These are phyloP conservation scores for Hypoxylon sp. DNA, from an alignment of 2,329 filamentous ascomycete species.

Conservation along the genomic window DNA sequence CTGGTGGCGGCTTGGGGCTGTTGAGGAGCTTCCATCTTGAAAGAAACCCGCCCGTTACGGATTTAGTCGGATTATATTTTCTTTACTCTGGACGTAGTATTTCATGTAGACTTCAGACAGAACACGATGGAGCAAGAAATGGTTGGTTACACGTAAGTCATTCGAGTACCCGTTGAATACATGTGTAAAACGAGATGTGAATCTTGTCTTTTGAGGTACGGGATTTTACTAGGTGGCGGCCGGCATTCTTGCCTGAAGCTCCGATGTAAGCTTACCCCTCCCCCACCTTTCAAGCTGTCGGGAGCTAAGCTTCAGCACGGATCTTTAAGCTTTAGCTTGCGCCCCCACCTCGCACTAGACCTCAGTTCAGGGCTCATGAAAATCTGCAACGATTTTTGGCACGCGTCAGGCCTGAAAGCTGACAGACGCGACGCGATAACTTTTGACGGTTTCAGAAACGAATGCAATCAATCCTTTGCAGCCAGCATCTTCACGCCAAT, in stretches of 20 bases:
- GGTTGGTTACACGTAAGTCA: not conserved
- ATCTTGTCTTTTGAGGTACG: too few relatives aligned
- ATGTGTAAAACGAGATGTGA: not conserved
- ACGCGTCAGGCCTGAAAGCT: not conserved
- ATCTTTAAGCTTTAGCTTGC: not conserved
- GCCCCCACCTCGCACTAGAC: not conserved
- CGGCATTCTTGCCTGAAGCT: slow-evolving; percentile 12
- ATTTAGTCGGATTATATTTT: not conserved
- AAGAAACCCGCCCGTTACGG: not conserved
- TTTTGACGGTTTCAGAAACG: not conserved
- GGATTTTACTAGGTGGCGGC: slow-evolving; percentile 12
- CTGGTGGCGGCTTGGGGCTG: slow-evolving; percentile 16
- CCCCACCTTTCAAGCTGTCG: slow-evolving; percentile 3
- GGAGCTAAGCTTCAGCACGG: slow-evolving; percentile 29
- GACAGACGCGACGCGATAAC: not conserved
- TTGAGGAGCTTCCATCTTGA: slow-evolving; percentile 30
- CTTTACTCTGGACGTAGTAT: not conserved
- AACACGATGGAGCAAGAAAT: not conserved
- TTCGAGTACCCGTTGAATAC: not conserved
- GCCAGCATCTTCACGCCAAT: not conserved
- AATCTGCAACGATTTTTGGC: not conserved
- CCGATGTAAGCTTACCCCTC: not conserved
- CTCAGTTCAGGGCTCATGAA: not conserved
- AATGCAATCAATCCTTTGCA: not conserved
- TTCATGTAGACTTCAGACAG: not conserved